These are phyloP conservation scores for Salix udensis DNA, from an alignment of 345 rosid genomes.

Conservation along the genomic window DNA sequence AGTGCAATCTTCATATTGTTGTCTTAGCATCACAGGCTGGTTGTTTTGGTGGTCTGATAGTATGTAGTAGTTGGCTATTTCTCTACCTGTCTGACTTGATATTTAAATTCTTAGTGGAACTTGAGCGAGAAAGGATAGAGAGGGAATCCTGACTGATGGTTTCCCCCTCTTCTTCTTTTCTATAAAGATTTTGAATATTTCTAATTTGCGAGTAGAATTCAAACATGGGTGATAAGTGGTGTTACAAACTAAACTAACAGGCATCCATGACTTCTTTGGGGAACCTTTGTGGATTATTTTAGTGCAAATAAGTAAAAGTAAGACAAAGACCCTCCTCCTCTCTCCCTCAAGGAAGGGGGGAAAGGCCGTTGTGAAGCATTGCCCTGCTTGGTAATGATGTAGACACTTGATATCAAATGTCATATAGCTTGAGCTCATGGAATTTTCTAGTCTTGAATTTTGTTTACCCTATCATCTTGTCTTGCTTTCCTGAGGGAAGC, in stretches of 20 bases:
- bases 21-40: not conserved
- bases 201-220: not conserved
- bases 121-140: not conserved
- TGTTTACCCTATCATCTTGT: not conserved
- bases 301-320: not conserved
- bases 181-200: not conserved
- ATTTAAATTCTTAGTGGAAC: not conserved
- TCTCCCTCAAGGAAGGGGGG: not conserved
- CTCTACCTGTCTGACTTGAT: not conserved
- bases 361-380: not conserved
- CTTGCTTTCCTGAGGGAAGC: not conserved
- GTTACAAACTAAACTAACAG: not conserved
- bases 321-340: not conserved
- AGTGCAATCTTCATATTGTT: not conserved
- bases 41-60: not conserved
- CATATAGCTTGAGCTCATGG: slow-evolving; percentile 1
- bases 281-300: not conserved
- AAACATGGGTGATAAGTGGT: not conserved
- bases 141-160: not conserved
- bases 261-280: not conserved
- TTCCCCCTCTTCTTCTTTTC: not conserved
- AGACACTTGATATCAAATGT: not conserved
- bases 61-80: not conserved
- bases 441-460: not conserved
- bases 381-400: not conserved